phyloP scores from a whole-genome alignment of 192 early-diverging fungal species.

The Backusella mclennaniae region DNA sequence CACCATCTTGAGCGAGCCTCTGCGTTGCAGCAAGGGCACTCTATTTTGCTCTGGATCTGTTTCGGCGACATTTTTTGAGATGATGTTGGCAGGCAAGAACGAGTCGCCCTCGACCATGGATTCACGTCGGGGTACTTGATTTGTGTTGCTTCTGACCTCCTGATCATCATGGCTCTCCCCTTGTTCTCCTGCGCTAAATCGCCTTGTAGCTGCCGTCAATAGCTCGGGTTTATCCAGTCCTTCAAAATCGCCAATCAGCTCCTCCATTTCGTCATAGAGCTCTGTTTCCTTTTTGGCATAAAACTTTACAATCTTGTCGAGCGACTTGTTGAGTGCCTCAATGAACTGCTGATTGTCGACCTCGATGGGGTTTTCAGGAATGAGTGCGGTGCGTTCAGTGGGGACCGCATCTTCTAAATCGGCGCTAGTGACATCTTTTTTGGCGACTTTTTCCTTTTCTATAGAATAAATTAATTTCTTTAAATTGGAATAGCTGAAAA shows the following conservation, averaged over 20 bases:
- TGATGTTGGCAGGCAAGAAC: conserved; percentile 34
- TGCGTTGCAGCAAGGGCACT: neutral
- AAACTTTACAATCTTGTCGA: conserved; percentile 80
- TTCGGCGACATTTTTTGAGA: conserved; percentile 30
- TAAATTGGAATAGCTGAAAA: conserved; percentile 63
- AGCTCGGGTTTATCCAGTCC: conserved; percentile 42
- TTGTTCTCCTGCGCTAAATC: neutral
- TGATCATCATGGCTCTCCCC: neutral
- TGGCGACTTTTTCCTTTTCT: conserved; percentile 59
- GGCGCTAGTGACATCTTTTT: conserved; percentile 22
- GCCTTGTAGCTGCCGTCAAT: neutral
- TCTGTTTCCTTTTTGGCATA: conserved; percentile 84
- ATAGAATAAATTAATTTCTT: conserved; percentile 78
- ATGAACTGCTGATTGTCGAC: conserved; percentile 57
- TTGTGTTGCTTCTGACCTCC: conserved; percentile 16
- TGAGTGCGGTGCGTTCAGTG: conserved; percentile 36
- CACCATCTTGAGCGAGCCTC: neutral
- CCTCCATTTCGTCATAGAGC: conserved; percentile 67
- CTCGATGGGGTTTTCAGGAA: conserved; percentile 30
- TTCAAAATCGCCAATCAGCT: conserved; percentile 54
- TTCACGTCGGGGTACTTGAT: conserved; percentile 33
- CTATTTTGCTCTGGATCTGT: conserved; percentile 12
- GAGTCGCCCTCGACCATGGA: conserved; percentile 30
- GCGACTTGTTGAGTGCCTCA: conserved; percentile 77
- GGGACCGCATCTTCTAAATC: conserved; percentile 32